These are phyloP conservation scores for Hydrangea macrophylla DNA, from an alignment of 148 eudicot species.

Conservation along the genomic window DNA sequence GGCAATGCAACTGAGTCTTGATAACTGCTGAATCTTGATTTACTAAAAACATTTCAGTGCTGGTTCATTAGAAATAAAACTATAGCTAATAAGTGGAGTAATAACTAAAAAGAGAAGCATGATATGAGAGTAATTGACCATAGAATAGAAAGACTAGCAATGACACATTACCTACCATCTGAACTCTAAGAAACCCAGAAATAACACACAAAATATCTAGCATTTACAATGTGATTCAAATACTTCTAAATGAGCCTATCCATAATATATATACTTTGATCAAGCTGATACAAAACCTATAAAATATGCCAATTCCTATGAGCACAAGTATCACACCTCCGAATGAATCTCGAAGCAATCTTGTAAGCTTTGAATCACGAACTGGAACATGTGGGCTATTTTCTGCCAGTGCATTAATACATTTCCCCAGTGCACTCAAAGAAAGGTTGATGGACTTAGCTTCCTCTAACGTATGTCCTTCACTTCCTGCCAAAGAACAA, in stretches of 20 bases:
- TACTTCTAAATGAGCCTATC: neutral
- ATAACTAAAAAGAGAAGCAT: too few relatives aligned
- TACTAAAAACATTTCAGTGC: neutral
- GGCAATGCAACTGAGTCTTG: neutral
- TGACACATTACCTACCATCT: neutral
- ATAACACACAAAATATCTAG: neutral
- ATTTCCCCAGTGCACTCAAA: constrained; percentile 87
- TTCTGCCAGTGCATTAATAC: constrained; percentile 95
- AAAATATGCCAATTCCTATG: neutral
- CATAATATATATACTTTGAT: neutral
- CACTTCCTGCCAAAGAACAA: constrained; percentile 60
- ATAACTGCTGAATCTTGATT: neutral
- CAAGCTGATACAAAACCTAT: constrained; percentile 1
- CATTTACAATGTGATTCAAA: neutral
- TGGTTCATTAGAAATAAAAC: neutral
- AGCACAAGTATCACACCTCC: constrained; percentile 54
- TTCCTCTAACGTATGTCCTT: constrained; percentile 89
- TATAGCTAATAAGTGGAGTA: neutral
- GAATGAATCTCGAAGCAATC: constrained; percentile 92
- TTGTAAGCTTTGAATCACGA: constrained; percentile 95
- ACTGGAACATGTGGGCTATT: constrained; percentile 90
- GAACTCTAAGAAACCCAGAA: neutral
- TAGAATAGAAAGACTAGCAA: neutral
- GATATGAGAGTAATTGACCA: too few relatives aligned
- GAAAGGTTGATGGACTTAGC: constrained; percentile 95